These are phyloP conservation scores for Endotrypanum monterogeii DNA, from an alignment of 208 protist genomes.

Conservation along the genomic window DNA sequence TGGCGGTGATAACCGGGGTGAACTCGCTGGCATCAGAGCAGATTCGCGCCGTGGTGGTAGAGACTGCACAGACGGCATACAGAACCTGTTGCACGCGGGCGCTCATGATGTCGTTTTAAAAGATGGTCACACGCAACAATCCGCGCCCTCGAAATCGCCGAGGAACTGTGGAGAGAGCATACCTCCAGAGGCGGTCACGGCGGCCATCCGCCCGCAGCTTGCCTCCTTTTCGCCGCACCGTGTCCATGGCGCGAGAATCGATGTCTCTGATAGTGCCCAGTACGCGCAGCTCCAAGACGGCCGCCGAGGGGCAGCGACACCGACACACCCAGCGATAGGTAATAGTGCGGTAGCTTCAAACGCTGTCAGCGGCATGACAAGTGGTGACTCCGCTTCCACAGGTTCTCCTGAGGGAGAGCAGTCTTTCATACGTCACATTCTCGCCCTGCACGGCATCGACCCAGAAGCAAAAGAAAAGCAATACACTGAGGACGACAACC, in stretches of 20 bases:
- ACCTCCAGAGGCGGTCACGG: background rate
- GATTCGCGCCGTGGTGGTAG: background rate
- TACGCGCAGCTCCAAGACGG: background rate
- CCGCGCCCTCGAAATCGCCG: background rate
- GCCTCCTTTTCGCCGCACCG: conserved; percentile 8
- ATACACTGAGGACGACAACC: background rate
- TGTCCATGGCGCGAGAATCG: background rate
- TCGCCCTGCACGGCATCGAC: conserved; percentile 14
- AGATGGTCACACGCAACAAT: background rate
- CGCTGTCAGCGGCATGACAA: background rate
- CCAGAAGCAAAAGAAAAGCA: background rate
- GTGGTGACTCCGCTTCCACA: background rate
- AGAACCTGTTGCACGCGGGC: conserved; percentile 1
- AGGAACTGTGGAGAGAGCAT: background rate
- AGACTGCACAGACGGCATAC: background rate
- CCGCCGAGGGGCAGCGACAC: background rate
- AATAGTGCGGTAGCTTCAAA: background rate
- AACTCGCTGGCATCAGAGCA: background rate
- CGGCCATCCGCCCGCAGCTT: background rate
- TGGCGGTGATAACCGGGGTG: background rate
- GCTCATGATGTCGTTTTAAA: background rate
- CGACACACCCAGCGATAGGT: background rate
- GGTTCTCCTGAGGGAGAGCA: conserved; percentile 2
- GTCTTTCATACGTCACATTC: conserved; percentile 14
- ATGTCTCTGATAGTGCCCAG: background rate